Conservation (phyloP, 306 rosid species). For the Vigna mungo region DNA sequence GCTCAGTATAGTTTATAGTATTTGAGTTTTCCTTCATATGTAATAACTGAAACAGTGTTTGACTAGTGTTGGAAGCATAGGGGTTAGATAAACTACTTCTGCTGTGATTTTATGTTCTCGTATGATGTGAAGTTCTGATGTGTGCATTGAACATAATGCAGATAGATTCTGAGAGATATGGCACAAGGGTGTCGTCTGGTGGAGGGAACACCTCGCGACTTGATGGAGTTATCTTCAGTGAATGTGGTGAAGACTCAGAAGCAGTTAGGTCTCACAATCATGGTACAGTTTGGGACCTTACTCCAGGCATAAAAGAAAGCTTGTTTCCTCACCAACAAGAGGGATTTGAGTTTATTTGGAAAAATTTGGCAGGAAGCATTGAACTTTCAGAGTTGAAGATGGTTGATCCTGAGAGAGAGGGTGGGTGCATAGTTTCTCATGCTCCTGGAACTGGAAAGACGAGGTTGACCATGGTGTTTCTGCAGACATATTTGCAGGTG, state of each 20-base stretch:
- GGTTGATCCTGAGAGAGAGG: constrained; percentile 7
- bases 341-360: constrained; percentile 58
- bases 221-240: constrained; percentile 27
- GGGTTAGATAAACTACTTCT: background rate
- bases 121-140: background rate
- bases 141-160: constrained; percentile 21
- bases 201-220: background rate
- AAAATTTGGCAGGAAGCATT: constrained; percentile 45
- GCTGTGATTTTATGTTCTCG: background rate
- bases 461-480: constrained; percentile 45
- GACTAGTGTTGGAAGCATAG: background rate
- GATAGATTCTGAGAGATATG: constrained; percentile 12
- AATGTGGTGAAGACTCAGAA: background rate
- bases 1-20: background rate
- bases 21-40: background rate
- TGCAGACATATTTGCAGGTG: constrained; percentile 42
- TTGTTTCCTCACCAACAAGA: constrained; percentile 52
- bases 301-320: constrained; percentile 39
- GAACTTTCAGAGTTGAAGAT: constrained; percentile 33
- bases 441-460: constrained; percentile 61
- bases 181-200: background rate
- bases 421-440: constrained; percentile 57
- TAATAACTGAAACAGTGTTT: background rate
- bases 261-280: background rate
- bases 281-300: constrained; percentile 55